A percentile compares a stretch with the other conserved stretches of the same genome.
Conservation (phyloP, 345 rosid species). For the Adansonia digitata region DNA sequence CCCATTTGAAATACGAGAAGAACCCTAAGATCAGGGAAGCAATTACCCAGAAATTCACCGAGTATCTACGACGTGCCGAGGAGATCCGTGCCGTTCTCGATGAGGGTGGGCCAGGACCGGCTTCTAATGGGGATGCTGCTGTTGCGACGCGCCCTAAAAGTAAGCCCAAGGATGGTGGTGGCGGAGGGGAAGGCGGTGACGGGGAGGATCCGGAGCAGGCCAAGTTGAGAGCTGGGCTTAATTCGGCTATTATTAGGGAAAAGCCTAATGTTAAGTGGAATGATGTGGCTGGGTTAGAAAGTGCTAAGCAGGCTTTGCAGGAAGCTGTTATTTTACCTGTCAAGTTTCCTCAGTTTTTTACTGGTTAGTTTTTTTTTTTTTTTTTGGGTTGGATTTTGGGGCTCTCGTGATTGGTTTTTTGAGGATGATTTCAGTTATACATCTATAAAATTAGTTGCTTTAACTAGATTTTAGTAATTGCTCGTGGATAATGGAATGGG, state of each 20-base stretch:
- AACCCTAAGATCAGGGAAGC: slow-evolving; percentile 73
- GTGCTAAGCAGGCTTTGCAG: slow-evolving; percentile 73
- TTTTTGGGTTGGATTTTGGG: neutral
- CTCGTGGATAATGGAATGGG: neutral
- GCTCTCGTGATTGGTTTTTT: neutral
- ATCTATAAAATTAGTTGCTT: neutral
- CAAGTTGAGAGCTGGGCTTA: slow-evolving; percentile 60
- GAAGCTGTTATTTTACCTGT: slow-evolving; percentile 90
- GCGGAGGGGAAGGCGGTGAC: slow-evolving; percentile 42
- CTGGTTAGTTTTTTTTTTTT: slow-evolving; percentile 36
- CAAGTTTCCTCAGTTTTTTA: slow-evolving; percentile 77
- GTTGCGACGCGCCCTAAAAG: slow-evolving; percentile 68
- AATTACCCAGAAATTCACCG: slow-evolving; percentile 71
- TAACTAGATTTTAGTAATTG: neutral
- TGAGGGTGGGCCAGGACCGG: slow-evolving; percentile 61
- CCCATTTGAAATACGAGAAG: slow-evolving; percentile 82
- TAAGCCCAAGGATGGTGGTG: slow-evolving; percentile 59
- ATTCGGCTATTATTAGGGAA: slow-evolving; percentile 72
- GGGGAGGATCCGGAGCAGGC: slow-evolving; percentile 72
- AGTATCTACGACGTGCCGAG: slow-evolving; percentile 79
- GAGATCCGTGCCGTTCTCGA: slow-evolving; percentile 77
- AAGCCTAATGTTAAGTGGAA: slow-evolving; percentile 76
- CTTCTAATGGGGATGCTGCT: slow-evolving; percentile 60
- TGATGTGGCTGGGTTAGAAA: slow-evolving; percentile 83
- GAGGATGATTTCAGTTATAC: neutral